phyloP scores from a whole-genome alignment of 352 stramenopile genomes.

The Globisporangium cystogenes region DNA sequence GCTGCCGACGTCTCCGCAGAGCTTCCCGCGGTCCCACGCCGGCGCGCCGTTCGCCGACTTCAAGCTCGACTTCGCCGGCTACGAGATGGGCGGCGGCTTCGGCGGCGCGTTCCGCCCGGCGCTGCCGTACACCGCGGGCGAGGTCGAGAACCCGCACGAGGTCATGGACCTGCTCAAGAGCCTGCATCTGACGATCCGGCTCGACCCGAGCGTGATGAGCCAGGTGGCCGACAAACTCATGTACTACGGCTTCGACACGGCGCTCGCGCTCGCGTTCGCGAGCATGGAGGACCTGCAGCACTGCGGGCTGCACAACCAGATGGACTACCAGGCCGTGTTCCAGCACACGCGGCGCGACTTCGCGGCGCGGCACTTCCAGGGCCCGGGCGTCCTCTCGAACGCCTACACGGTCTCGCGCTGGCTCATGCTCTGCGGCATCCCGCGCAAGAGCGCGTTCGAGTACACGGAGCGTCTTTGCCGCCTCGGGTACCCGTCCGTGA shows the following conservation, averaged over 20 bases:
- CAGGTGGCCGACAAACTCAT: conserved; percentile 30
- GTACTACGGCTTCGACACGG: conserved; percentile 58
- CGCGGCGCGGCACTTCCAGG: conserved; percentile 27
- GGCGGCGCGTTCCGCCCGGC: conserved; percentile 4
- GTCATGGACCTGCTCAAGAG: conserved; percentile 46
- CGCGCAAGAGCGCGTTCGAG: conserved; percentile 31
- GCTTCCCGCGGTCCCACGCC: not conserved
- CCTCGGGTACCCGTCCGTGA: conserved; percentile 50
- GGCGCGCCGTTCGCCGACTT: conserved; percentile 34
- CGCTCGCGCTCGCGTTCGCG: conserved; percentile 46
- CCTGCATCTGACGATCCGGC: conserved; percentile 31
- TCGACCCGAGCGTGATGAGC: conserved; percentile 24
- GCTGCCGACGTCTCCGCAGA: conserved; percentile 10
- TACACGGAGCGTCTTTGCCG: conserved; percentile 55
- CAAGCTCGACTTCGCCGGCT: conserved; percentile 58
- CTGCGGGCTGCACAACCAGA: conserved; percentile 26
- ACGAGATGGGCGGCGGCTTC: conserved; percentile 27
- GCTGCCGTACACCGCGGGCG: conserved; percentile 10
- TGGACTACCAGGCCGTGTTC: conserved; percentile 43
- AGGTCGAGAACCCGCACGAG: conserved; percentile 19
- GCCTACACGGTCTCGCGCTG: conserved; percentile 52
- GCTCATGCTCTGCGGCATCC: conserved; percentile 51
- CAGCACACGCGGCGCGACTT: conserved; percentile 44
- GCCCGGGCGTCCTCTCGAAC: conserved; percentile 27
- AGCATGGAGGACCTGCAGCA: conserved; percentile 37